A percentile compares a stretch with the other conserved stretches of the same genome.
Evolutionary conservation across 2,329 filamentous ascomycete genomes (phyloP).

Genomic region (Aurifilum marmelostoma): DNA sequence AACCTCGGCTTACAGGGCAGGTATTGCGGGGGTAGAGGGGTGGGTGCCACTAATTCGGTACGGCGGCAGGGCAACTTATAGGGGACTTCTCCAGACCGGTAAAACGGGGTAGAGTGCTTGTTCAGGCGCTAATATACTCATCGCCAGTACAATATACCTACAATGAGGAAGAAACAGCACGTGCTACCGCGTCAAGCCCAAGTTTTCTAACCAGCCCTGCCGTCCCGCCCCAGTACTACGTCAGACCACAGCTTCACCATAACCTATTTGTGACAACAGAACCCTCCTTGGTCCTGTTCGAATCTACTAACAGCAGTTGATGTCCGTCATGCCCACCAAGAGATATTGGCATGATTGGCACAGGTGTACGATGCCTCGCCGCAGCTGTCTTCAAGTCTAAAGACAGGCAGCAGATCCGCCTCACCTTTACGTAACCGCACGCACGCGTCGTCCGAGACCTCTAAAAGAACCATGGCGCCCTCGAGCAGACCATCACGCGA

Average conservation of each 20-base stretch:
- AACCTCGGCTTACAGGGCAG: not conserved
- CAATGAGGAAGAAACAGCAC: not conserved
- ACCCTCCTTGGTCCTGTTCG: not conserved
- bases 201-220: too few species aligned
- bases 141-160: not conserved
- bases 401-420: not conserved
- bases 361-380: not conserved
- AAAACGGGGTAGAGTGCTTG: not conserved
- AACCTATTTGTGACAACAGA: not conserved
- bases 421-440: not conserved
- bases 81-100: not conserved
- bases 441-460: not conserved
- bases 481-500: constrained; percentile 6
- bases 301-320: not conserved
- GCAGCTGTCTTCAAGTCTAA: not conserved
- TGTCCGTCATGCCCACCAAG: not conserved
- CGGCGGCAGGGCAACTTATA: too few species aligned
- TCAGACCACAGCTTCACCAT: not conserved
- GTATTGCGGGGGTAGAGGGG: not conserved
- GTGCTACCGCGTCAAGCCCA: constrained; percentile 9
- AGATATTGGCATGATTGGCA: not conserved
- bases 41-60: not conserved
- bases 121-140: constrained; percentile 40
- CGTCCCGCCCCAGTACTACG: too few species aligned
- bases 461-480: constrained; percentile 51